phyloP scores from a whole-genome alignment of 1,139 yeast genomes.

The Scheffersomyces insectosa region DNA sequence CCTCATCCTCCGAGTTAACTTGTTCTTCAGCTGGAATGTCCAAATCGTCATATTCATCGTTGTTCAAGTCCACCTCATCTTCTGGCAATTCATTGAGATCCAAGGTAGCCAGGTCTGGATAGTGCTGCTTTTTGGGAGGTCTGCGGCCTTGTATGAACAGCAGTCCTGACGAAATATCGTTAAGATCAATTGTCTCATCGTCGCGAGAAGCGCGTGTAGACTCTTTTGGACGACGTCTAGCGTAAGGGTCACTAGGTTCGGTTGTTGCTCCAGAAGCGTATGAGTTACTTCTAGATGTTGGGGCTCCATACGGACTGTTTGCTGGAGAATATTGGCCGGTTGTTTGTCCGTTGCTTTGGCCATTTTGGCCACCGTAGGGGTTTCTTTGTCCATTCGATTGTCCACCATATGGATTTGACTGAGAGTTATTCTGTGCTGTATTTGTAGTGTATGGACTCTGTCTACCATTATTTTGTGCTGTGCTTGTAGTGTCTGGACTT shows the following conservation, averaged over 20 bases:
- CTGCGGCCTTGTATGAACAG: constrained; percentile 24
- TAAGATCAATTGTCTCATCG: constrained; percentile 42
- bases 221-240: constrained; percentile 2
- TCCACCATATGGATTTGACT: neutral
- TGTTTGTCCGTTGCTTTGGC: neutral
- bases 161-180: constrained; percentile 40
- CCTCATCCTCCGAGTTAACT: constrained; percentile 70
- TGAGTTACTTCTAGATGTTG: neutral
- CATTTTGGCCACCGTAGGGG: neutral
- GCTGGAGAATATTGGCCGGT: neutral
- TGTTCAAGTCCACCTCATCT: constrained; percentile 42
- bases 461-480: neutral
- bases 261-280: neutral
- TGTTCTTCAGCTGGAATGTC: constrained; percentile 47
- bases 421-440: neutral
- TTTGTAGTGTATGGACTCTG: constrained; percentile 3
- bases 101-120: constrained; percentile 18
- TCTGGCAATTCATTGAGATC: constrained; percentile 44
- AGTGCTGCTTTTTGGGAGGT: constrained; percentile 25
- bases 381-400: neutral
- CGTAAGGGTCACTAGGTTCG: constrained; percentile 5
- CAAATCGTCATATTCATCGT: constrained; percentile 33
- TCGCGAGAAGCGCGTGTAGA: constrained; percentile 15
- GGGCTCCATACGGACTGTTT: constrained; percentile 1
- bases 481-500: neutral